Conservation (phyloP, 768 basidiomycete genomes). For the Naganishia vishniacii region DNA sequence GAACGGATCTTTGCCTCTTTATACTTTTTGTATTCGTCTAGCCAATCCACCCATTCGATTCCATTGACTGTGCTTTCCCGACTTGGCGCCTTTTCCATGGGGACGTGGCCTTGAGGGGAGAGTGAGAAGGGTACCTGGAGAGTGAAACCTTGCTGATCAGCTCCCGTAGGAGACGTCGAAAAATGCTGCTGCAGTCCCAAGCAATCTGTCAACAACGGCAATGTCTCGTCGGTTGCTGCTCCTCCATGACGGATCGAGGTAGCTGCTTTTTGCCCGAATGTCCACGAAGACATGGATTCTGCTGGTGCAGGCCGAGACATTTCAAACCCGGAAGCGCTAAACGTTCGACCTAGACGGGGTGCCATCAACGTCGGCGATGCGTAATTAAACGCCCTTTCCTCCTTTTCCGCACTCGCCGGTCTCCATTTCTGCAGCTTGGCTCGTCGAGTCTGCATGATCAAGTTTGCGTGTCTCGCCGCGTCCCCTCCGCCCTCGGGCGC, state of each 20-base stretch:
- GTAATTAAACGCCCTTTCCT: neutral
- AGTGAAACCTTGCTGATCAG: neutral
- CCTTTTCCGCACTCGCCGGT: conserved; percentile 27
- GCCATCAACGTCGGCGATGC: neutral
- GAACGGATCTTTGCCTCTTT: conserved; percentile 51
- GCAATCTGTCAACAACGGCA: neutral
- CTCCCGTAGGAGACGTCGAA: neutral
- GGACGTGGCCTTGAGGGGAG: neutral
- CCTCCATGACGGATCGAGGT: neutral
- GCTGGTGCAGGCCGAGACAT: neutral
- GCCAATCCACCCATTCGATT: conserved; percentile 53
- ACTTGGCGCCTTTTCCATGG: conserved; percentile 24
- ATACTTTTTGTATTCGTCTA: conserved; percentile 51
- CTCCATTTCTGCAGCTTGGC: conserved; percentile 52
- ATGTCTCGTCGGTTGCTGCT: neutral
- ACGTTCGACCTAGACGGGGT: conserved; percentile 7
- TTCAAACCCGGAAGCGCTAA: neutral
- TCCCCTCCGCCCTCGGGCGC: conserved; percentile 31
- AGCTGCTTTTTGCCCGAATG: neutral
- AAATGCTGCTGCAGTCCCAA: neutral
- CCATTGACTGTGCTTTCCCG: conserved; percentile 38
- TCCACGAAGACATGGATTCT: conserved; percentile 1
- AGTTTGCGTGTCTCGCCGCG: conserved; percentile 45
- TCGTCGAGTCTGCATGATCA: conserved; percentile 51
- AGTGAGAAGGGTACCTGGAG: neutral